Conservation (phyloP, 2,329 filamentous ascomycete species). For the Diaporthe longicolla region DNA sequence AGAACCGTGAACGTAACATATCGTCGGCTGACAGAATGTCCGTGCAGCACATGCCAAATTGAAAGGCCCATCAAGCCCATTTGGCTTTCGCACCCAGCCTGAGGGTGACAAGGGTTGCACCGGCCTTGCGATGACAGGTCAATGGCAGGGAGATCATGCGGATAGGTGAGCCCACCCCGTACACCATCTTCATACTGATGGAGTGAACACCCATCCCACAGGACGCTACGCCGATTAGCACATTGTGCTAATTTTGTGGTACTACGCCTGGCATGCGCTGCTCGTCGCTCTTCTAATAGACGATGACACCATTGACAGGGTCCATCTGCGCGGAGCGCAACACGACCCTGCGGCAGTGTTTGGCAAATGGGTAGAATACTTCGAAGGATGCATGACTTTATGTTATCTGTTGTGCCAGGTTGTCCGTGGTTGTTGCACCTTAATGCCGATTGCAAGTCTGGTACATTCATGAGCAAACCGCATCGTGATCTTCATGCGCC, state of each 20-base stretch:
- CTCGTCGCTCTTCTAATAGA: not conserved
- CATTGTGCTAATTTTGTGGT: slow-evolving; percentile 13
- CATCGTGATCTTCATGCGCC: slow-evolving; percentile 11
- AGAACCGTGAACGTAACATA: not conserved
- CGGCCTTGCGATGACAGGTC: slow-evolving; percentile 33
- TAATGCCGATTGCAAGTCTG: not conserved
- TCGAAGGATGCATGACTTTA: not conserved
- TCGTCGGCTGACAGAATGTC: slow-evolving; percentile 24
- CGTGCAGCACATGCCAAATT: slow-evolving; percentile 19
- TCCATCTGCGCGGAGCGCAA: slow-evolving; percentile 7
- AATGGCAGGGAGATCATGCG: slow-evolving; percentile 39
- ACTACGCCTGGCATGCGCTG: slow-evolving; percentile 30
- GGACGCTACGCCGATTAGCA: slow-evolving; percentile 23
- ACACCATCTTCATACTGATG: slow-evolving; percentile 28
- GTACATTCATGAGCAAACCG: slow-evolving; percentile 11
- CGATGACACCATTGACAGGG: not conserved
- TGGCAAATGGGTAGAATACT: not conserved
- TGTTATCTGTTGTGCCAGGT: not conserved
- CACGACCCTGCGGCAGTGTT: not conserved
- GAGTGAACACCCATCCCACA: slow-evolving; percentile 38
- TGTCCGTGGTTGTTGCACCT: not conserved
- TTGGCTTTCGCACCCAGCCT: not conserved
- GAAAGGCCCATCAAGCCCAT: not conserved
- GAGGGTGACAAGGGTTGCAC: slow-evolving; percentile 13
- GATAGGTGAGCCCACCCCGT: slow-evolving; percentile 21